Percentiles rank a stretch among this genome's conserved stretches.
Conservation (phyloP, 441 rosid genomes). For the Populus hybrid region DNA sequence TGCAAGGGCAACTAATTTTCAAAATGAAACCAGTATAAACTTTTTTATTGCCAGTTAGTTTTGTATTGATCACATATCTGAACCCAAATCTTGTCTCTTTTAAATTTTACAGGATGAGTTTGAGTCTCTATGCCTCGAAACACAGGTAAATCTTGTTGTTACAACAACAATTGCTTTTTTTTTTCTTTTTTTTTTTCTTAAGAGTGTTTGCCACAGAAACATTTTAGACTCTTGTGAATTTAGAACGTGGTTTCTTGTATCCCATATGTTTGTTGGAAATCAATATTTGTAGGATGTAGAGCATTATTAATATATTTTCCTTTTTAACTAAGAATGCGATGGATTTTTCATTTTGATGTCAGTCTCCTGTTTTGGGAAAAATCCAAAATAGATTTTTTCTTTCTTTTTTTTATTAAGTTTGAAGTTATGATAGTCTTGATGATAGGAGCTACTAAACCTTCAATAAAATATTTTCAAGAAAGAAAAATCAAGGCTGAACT, state of each 20-base stretch:
- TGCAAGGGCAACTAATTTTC: background rate
- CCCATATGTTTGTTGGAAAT: background rate
- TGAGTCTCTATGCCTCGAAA: conserved; percentile 47
- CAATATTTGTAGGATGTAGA: background rate
- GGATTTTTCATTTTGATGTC: background rate
- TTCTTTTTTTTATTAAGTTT: background rate
- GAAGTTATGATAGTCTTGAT: background rate
- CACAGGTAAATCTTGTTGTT: conserved; percentile 36
- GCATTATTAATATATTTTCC: background rate
- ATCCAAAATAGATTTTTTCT: background rate
- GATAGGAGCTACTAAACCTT: background rate
- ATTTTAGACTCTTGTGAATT: background rate
- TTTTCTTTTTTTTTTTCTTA: background rate
- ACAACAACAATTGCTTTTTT: background rate
- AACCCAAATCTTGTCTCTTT: conserved; percentile 14
- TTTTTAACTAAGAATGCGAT: background rate
- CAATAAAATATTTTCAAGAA: background rate
- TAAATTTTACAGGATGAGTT: conserved; percentile 51
- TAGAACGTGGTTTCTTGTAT: background rate
- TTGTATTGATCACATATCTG: background rate
- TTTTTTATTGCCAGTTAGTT: background rate
- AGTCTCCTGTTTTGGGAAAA: background rate
- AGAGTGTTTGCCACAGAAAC: background rate
- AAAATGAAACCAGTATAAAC: background rate
- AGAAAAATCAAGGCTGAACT: background rate